Conservation (phyloP, 257 asterid species). For the Jacaranda copaia region DNA sequence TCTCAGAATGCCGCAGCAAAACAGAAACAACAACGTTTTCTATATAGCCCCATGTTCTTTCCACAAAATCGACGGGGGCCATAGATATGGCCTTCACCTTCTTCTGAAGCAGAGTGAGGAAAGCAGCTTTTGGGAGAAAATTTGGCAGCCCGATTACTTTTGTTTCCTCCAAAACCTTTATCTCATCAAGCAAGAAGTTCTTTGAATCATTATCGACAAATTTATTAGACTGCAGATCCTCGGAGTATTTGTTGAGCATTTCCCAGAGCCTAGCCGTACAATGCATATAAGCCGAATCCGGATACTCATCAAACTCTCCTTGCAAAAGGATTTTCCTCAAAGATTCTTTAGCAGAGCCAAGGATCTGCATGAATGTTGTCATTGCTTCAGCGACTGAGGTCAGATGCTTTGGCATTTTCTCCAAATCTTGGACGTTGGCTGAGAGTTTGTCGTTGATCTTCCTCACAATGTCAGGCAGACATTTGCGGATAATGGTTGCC, state of each 20-base stretch:
- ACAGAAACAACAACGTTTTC: too few species aligned
- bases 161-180: constrained; percentile 24
- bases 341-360: constrained; percentile 36
- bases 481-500: constrained; percentile 26
- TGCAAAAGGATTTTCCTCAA: constrained; percentile 35
- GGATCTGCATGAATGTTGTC: constrained; percentile 26
- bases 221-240: neutral
- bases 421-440: constrained; percentile 9
- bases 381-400: constrained; percentile 33
- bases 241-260: constrained; percentile 32
- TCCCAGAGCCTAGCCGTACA: neutral
- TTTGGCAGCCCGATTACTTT: constrained; percentile 24
- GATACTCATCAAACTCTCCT: constrained; percentile 42
- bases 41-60: constrained; percentile 9
- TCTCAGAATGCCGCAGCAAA: too few species aligned
- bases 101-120: constrained; percentile 22
- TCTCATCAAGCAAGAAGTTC: constrained; percentile 31
- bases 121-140: neutral
- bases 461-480: constrained; percentile 36
- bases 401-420: constrained; percentile 30
- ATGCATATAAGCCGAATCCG: constrained; percentile 21
- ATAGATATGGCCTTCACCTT: constrained; percentile 6
- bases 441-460: constrained; percentile 35
- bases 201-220: neutral
- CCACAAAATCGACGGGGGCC: neutral